phyloP scores from a whole-genome alignment of 768 basidiomycete species.

The Termitomyces eurrhizus region DNA sequence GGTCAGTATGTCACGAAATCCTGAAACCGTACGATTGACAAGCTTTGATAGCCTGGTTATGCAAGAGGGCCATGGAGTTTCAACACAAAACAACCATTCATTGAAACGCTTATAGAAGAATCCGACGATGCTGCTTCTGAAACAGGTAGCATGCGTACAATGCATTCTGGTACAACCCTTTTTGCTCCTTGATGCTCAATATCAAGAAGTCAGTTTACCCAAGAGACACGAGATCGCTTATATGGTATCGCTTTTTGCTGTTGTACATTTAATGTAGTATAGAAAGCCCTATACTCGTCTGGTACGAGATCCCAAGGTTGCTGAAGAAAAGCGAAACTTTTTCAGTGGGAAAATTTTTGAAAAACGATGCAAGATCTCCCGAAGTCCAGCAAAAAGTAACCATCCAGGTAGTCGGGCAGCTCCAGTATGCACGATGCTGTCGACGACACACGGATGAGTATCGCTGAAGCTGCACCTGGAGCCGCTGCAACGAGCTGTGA shows the following conservation, averaged over 20 bases:
- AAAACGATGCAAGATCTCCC: neutral
- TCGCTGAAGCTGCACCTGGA: neutral
- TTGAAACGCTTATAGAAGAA: neutral
- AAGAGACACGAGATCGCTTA: neutral
- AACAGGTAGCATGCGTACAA: too few species aligned
- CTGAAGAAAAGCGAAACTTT: neutral
- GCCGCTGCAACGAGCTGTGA: constrained; percentile 2
- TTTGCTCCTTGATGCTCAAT: neutral
- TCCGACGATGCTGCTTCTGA: neutral
- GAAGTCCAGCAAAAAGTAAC: constrained; percentile 4
- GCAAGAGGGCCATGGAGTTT: neutral
- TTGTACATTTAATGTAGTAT: too few species aligned
- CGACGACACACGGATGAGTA: neutral
- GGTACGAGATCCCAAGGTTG: neutral
- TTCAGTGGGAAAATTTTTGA: neutral
- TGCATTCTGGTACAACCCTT: neutral
- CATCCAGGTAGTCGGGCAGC: constrained; percentile 23
- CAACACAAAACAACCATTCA: neutral
- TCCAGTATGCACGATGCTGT: constrained; percentile 1
- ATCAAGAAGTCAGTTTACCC: neutral
- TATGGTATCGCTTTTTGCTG: neutral
- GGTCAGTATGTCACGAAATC: neutral
- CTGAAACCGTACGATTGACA: neutral
- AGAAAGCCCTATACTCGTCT: neutral
- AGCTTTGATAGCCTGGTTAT: neutral